Base-by-base conservation (phyloP, 345 rosid species). In the Eucalyptus marginata region DNA sequence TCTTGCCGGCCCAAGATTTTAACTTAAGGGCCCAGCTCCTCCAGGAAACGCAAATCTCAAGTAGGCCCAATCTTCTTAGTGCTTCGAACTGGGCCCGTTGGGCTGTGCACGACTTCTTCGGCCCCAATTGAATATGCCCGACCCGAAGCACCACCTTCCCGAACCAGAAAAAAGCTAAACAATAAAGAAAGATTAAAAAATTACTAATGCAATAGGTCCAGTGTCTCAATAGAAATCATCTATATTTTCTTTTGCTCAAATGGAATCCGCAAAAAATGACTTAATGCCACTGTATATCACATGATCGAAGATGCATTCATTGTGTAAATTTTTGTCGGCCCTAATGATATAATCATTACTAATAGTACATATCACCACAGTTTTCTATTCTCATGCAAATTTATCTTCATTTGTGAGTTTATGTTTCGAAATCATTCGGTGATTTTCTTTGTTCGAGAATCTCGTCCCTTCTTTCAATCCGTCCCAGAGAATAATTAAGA, bases 361-460 rank as follows among this genome's bases (percentile, higher is more conserved):
- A 58, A 25, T 16, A 31, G 17, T 64, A n/a, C 10, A 25, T 0
- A 64, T n/a, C 5, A 8, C 0, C 1, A 15, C 0, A n/a, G 5
- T n/a, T n/a, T 11, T 64, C 20, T 64, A 8, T 64, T n/a, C 5
- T 64, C 4, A 64, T 16, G 18, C 0, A 7, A n/a, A 64, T 15
- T n/a, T 16, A 31, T 20, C 58, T 20, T 52, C 58, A 52, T 52
- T 52, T 8, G 58, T 18, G 58, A 52, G 10, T 52, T 52, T 0
- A 25, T 52, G 25, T 52, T 52, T 52, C 1, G 5, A 52, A 52
- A 0, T 0, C 58, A 52, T 68, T 5, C 0, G 4, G 7, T 33
- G 13, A 17, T 20, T 16, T 33, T 68, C n/a, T 58, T 1, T 18
- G 1, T 52, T 52, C 1, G 0, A 52, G 10, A 52, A 52, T 52